Evolutionary conservation across 176 grass and related monocot genomes (phyloP), one percentile per base, ranked within the genome.

Genomic region (Zoysia pacifica): DNA sequence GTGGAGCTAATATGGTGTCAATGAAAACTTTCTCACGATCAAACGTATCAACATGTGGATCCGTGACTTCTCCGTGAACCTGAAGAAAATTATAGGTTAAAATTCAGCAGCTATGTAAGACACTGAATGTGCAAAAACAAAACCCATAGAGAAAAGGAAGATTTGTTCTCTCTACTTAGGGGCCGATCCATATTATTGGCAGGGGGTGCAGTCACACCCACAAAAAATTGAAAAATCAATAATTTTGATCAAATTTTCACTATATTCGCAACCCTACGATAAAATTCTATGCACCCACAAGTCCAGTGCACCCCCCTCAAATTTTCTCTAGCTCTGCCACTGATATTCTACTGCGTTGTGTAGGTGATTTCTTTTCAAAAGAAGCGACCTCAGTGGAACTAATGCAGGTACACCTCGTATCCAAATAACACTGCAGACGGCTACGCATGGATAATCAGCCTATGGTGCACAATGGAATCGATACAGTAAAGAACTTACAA

Each of bases 1-100:
- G 82, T 48, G 92, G 92, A 73, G 82, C 36, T 86, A 99, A 93
- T 88, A 86, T 91, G 55, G 46, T 93, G 37, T 95, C 90, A 8
- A 99, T 93, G 73, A 99, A 99, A 41, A 95, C 86, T 74, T 84
- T 99, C 75, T 99, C 96, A 1, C 90, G 78, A 44, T 95, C 96
- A 87, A 95, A 99, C n/a, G 88, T 95, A 76, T 99, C 92, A n/a
- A 99, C 86, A 83, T 72, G 80, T 50, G 86, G 82, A 88, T 95
- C 96, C 16, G 96, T 99, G 64, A 93, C 92, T 90, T 99, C 96
- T 68, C 96, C 96, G 48, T 95, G 96, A 71, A 99, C 96, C 96
- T 99, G 56, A 48, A 85, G 18, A 64, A 73, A 85, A 85, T 69
- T 42, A 73, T 38, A 70, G 80, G 65, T 20, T 66, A 4, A 28